Evolutionary conservation across 345 rosid species (phyloP).

Genomic region (Camelina hispida): DNA sequence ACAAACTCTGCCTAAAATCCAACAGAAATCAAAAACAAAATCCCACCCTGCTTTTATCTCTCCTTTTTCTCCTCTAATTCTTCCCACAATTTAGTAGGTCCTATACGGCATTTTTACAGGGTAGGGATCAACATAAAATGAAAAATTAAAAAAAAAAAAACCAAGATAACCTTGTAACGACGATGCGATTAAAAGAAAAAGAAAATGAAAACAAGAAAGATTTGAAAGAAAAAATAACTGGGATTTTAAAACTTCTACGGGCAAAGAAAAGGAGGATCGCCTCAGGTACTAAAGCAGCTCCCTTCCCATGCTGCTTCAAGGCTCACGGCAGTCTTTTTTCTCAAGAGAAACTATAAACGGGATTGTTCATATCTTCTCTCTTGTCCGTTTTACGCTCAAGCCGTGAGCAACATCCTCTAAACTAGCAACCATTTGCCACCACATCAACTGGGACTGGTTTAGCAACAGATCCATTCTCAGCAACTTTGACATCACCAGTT

Average conservation of each 20-base stretch:
- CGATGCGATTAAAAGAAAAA: not conserved
- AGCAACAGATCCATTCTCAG: slow-evolving; percentile 47
- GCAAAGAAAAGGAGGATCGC: slow-evolving; percentile 26
- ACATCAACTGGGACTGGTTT: slow-evolving; percentile 45
- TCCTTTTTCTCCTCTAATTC: slow-evolving; percentile 33
- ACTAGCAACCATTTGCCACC: slow-evolving; percentile 53
- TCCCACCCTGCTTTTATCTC: slow-evolving; percentile 44
- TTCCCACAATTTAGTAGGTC: slow-evolving; percentile 38
- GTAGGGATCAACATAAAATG: slow-evolving; percentile 35
- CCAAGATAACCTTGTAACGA: slow-evolving; percentile 21
- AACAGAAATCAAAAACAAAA: slow-evolving; percentile 35
- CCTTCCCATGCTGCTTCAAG: slow-evolving; percentile 40
- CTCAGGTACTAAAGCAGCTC: slow-evolving; percentile 11
- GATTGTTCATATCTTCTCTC: slow-evolving; percentile 38
- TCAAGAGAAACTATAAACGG: slow-evolving; percentile 29
- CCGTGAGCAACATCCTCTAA: slow-evolving; percentile 36
- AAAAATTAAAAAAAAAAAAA: not conserved
- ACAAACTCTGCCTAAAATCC: slow-evolving; percentile 26
- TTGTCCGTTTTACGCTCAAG: slow-evolving; percentile 24
- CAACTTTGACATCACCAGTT: slow-evolving; percentile 41
- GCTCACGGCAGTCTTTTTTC: slow-evolving; percentile 41
- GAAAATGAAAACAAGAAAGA: slow-evolving; percentile 28
- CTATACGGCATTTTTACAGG: slow-evolving; percentile 45
- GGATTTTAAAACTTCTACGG: slow-evolving; percentile 36
- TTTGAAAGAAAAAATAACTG: slow-evolving; percentile 26